Base-by-base conservation (phyloP, 306 rosid species). In the Cicer bijugum region DNA sequence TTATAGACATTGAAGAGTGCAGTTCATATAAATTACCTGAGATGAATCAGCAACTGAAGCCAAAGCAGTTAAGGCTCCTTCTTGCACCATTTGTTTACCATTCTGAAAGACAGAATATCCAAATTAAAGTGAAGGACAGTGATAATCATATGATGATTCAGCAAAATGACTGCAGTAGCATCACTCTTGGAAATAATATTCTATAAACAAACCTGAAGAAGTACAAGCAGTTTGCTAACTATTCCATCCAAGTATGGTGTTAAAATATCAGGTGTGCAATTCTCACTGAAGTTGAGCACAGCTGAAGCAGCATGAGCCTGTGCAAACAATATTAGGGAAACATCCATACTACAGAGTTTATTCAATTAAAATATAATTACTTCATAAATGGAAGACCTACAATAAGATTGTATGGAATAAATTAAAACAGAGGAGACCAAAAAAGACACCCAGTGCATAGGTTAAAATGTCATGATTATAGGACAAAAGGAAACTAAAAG, bases 241-340 rank as follows among this genome's bases (percentile, higher is more conserved):
- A 95, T 79, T 33, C 97, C 99, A 87, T 92, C 99, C 76, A 95
- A 80, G 81, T 95, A 95, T 10, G 97, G 97, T 0, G 91, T 90
- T 70, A 95, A 82, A 78, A 92, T 87, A 75, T 90, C 97, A 11
- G 99, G 97, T 59, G 97, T 92, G 76, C 99, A 95, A 74, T 95
- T 95, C 84, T 95, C 97, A 50, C 97, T 95, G 93, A 95, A 95
- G 86, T 95, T 95, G 77, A 95, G 97, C 75, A 95, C 96, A 11
- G 99, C 97, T 67, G 99, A 95, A 78, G 99, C 99, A 83, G 99
- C 99, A 84, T 95, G 99, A 65, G 99, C 99, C 97, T 95, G 91
- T 73, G 78, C 20, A 72, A 37, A 52, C 17, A 67, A 75, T 57
- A 70, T 28, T 20, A 53, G 10, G 43, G 43, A 43, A 57, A 65